Evolutionary conservation across 2,329 filamentous ascomycete genomes (phyloP), one percentile per base, ranked within the genome.

Genomic region (Aureobasidium sp.): DNA sequence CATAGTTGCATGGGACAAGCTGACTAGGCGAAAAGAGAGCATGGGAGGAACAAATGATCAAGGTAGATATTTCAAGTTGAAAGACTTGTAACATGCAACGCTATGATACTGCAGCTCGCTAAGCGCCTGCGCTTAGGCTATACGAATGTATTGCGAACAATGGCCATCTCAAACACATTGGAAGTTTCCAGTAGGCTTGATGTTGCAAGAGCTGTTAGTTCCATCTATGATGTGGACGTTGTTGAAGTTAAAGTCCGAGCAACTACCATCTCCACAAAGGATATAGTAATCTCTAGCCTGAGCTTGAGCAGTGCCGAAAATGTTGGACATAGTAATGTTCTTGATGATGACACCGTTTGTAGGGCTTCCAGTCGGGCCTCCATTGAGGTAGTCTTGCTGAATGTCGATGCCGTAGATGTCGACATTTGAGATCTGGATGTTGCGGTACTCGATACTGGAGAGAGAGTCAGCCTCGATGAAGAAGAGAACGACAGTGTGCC

Each of bases 311-410:
- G 75, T 70, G 8, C 80, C 80, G 4, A 72, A 77, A 54, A 82
- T 72, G 48, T 73, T 71, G 42, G 68, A 62, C 7, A 81, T 52
- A 0, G 69, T 73, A 15, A 82, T 68, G n/a, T 68, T 72, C 3
- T 76, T 78, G 64, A 82, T 78, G 2, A 74, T 74, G 14, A 81
- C 76, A 50, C 76, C 77, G 22, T 71, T 76, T 14, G 78, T 81
- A 4, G 79, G 77, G 2, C 64, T 68, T 29, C 73, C 73, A 29
- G 73, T 75, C 3, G 74, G 72, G 19, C 66, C 67, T 54, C 74
- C 79, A 65, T 81, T 82, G 60, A 79, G 67, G 66, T 81, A 82
- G 67, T 82, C 79, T 70, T 82, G 78, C 70, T 81, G 73, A 45
- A 81, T 73, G 63, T 79, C 78, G 61, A 82, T 79, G n/a, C 79